A percentile compares a stretch with the other conserved stretches of the same genome.
These are phyloP conservation scores for Funneliformis mosseae DNA, from an alignment of 192 early-diverging fungal genomes.

Conservation along the genomic window DNA sequence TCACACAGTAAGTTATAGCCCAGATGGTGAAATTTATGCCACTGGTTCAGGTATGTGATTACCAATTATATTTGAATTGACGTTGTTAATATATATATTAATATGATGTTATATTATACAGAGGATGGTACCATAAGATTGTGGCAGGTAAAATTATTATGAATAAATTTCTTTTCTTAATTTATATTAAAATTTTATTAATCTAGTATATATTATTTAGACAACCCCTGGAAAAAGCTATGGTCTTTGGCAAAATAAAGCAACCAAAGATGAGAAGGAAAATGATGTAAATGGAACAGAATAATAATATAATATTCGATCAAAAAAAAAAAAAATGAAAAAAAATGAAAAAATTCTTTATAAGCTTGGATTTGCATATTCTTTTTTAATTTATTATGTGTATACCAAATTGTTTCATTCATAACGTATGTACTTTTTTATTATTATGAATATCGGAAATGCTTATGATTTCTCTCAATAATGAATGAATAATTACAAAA, in stretches of 20 bases:
- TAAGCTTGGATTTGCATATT: no score
- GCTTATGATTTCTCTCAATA: no score
- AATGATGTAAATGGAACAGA: slow-evolving; percentile 33
- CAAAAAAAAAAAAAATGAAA: neutral
- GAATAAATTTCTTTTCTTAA: neutral
- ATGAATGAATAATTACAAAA: no score
- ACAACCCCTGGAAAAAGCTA: slow-evolving; percentile 78
- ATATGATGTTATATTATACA: slow-evolving; percentile 24
- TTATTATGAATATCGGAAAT: no score
- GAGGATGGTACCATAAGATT: slow-evolving; percentile 92
- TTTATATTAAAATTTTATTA: neutral
- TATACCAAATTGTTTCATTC: neutral
- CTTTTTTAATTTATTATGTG: neutral
- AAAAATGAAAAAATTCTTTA: neutral
- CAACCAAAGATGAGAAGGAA: slow-evolving; percentile 42
- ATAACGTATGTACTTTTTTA: no score
- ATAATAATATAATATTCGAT: neutral
- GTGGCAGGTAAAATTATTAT: slow-evolving; percentile 64
- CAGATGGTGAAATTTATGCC: slow-evolving; percentile 89
- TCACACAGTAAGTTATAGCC: slow-evolving; percentile 87
- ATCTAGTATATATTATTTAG: slow-evolving; percentile 18
- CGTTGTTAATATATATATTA: slow-evolving; percentile 11
- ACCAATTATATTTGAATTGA: neutral
- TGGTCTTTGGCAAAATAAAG: slow-evolving; percentile 77
- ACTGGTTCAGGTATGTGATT: slow-evolving; percentile 67